phyloP scores from a whole-genome alignment of 768 basidiomycete species.

The Candolleomyces eurysporus region DNA sequence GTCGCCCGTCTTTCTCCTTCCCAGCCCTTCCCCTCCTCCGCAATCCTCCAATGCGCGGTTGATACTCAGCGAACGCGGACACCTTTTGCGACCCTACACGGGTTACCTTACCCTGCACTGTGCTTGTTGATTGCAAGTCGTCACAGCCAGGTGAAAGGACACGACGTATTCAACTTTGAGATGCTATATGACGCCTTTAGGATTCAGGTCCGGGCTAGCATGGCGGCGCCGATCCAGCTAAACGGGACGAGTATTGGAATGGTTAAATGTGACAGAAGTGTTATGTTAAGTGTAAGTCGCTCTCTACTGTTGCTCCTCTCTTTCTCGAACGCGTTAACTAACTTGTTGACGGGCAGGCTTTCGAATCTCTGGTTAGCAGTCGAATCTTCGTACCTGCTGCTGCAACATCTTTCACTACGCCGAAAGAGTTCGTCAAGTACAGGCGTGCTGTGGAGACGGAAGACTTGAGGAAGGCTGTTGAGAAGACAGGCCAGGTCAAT shows the following conservation, averaged over 20 bases:
- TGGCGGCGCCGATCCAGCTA: constrained; percentile 71
- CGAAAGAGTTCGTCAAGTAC: constrained; percentile 75
- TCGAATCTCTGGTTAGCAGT: constrained; percentile 61
- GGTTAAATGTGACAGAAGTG: constrained; percentile 60
- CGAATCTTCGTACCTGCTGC: constrained; percentile 55
- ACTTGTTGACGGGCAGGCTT: constrained; percentile 53
- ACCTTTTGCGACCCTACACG: constrained; percentile 49
- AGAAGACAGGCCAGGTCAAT: constrained; percentile 62
- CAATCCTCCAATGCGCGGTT: constrained; percentile 41
- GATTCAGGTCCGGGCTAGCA: constrained; percentile 68
- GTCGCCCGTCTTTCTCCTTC: not conserved
- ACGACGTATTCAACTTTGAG: constrained; percentile 84
- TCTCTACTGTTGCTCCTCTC: not conserved
- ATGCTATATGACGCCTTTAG: constrained; percentile 83
- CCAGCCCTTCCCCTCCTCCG: constrained; percentile 53
- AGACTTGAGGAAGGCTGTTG: constrained; percentile 67
- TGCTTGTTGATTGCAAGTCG: constrained; percentile 84
- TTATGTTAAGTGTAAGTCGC: constrained; percentile 62
- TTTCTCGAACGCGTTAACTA: not conserved
- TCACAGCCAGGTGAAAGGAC: constrained; percentile 75
- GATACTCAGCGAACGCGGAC: constrained; percentile 56
- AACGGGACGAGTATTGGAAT: constrained; percentile 76
- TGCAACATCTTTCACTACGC: constrained; percentile 45
- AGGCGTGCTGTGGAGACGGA: constrained; percentile 61
- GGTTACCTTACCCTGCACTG: constrained; percentile 69